These are phyloP conservation scores for Lycium ferocissimum DNA, from an alignment of 257 asterid genomes.

Conservation along the genomic window DNA sequence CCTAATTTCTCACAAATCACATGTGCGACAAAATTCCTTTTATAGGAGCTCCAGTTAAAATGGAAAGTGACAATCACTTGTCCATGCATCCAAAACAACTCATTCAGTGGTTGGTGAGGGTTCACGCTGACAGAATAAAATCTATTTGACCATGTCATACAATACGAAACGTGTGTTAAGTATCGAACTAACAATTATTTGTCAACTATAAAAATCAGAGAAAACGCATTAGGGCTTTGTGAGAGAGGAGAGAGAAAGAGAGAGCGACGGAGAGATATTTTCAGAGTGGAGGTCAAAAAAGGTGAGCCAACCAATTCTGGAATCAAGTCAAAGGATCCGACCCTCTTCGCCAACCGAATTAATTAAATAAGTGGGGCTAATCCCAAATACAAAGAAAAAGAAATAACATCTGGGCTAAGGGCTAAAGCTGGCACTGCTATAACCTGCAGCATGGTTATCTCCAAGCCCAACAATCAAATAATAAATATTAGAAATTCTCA, in stretches of 20 bases:
- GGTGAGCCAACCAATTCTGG: neutral
- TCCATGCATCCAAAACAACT: slow-evolving; percentile 24
- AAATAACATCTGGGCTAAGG: neutral
- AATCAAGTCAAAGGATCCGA: neutral
- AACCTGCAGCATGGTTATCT: neutral
- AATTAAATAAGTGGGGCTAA: neutral
- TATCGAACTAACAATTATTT: neutral
- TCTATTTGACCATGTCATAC: neutral
- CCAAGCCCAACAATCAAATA: slow-evolving; percentile 15
- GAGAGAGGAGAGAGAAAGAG: neutral
- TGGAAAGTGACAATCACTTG: neutral
- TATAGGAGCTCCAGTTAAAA: neutral
- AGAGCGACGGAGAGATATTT: neutral
- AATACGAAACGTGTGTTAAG: neutral
- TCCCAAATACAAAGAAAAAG: neutral
- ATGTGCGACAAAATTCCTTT: neutral
- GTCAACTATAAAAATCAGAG: neutral
- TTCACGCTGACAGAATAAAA: neutral
- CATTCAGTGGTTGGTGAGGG: neutral
- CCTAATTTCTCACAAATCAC: slow-evolving; percentile 19
- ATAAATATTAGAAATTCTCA: slow-evolving; percentile 5
- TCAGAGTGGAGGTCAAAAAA: neutral
- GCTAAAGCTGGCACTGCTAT: neutral
- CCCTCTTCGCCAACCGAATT: neutral
- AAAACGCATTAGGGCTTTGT: neutral